These are phyloP conservation scores for Aspergillus ostianus DNA, from an alignment of 495 filamentous ascomycete species.

Conservation along the genomic window DNA sequence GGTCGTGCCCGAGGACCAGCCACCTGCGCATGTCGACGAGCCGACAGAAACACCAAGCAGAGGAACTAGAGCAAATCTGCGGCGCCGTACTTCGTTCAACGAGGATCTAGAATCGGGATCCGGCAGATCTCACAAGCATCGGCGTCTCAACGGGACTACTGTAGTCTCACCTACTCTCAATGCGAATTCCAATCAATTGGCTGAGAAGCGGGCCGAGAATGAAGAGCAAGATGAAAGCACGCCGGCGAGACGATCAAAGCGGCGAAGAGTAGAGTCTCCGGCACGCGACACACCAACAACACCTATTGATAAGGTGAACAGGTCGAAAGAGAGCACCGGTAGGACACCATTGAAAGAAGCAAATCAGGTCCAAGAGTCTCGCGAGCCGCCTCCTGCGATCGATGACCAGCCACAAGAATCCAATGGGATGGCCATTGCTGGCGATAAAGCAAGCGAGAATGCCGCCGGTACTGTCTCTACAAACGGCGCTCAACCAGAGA, in stretches of 20 bases:
- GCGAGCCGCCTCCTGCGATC: neutral
- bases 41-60: neutral
- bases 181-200: neutral
- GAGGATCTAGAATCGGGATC: neutral
- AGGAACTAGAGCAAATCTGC: slow-evolving; percentile 11
- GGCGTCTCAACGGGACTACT: slow-evolving; percentile 5
- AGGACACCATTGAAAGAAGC: neutral
- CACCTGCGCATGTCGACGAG: neutral
- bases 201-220: neutral
- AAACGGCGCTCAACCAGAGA: neutral
- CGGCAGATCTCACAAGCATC: slow-evolving; percentile 8
- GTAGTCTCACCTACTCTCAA: neutral
- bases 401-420: neutral
- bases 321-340: neutral
- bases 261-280: slow-evolving; percentile 14
- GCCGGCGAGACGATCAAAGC: slow-evolving; percentile 7
- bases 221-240: neutral
- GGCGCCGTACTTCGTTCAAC: slow-evolving; percentile 1
- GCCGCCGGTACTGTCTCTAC: neutral
- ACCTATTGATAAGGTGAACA: neutral
- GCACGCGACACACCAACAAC: neutral
- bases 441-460: neutral
- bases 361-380: neutral
- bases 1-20: neutral
- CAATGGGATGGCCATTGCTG: neutral